These are phyloP conservation scores for Alternaria metachromatica DNA, from an alignment of 2,329 filamentous ascomycete genomes.

Conservation along the genomic window DNA sequence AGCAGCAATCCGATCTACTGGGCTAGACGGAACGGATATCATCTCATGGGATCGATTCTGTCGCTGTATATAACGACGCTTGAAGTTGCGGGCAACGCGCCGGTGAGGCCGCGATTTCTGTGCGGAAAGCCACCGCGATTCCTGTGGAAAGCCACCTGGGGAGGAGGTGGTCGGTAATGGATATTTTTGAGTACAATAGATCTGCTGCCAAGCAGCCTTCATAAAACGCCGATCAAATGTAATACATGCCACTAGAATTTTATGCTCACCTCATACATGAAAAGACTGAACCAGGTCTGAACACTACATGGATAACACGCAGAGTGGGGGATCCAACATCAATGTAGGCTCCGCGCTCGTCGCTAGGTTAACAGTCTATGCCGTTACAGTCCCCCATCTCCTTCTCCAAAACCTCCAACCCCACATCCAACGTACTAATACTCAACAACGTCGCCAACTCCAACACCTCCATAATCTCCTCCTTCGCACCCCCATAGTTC, in stretches of 20 bases:
- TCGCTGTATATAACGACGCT: not conserved
- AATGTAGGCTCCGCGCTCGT: not conserved
- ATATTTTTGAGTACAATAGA: not conserved
- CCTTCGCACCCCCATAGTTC: constrained; percentile 53
- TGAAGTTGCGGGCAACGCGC: not conserved
- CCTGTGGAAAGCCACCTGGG: no score
- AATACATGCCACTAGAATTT: not conserved
- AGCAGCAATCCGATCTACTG: not conserved
- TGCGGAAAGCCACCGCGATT: not conserved
- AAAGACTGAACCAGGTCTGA: not conserved
- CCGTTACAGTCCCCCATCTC: constrained; percentile 12
- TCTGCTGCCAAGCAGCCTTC: not conserved
- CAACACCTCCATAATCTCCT: constrained; percentile 58
- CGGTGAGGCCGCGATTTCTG: not conserved
- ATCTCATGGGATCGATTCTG: not conserved
- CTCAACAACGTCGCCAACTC: constrained; percentile 52
- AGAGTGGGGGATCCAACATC: not conserved
- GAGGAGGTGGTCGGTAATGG: no score
- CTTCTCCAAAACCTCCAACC: constrained; percentile 31
- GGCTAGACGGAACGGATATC: not conserved
- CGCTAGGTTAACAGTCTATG: not conserved
- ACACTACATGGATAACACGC: not conserved
- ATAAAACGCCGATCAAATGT: not conserved
- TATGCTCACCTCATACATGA: not conserved
- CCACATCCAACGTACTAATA: constrained; percentile 39